phyloP scores from a whole-genome alignment of 2,329 filamentous ascomycete genomes.

The Trichophyton verrucosum region DNA sequence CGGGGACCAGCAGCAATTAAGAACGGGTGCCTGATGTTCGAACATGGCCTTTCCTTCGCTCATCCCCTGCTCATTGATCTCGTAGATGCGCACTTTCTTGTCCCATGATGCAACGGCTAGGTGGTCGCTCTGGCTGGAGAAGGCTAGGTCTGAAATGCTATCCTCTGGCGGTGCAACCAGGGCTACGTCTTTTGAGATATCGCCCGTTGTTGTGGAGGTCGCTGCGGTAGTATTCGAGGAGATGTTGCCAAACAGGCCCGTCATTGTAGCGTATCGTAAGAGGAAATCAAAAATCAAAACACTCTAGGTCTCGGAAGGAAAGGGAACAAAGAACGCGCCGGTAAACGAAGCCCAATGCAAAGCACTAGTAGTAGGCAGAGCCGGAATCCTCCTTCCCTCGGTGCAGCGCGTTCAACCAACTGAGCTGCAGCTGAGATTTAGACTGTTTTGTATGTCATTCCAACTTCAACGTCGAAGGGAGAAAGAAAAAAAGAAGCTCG shows the following conservation, averaged over 20 bases:
- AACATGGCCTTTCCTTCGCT: conserved; percentile 77
- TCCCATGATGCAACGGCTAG: conserved; percentile 92
- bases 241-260: conserved; percentile 14
- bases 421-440: too few relatives aligned
- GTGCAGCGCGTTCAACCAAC: background rate
- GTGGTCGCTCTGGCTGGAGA: conserved; percentile 66
- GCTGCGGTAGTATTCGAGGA: conserved; percentile 46
- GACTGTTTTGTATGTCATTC: background rate
- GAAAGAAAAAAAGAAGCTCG: background rate
- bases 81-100: conserved; percentile 94
- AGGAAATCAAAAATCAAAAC: too few relatives aligned
- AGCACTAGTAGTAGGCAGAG: background rate
- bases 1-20: conserved; percentile 78
- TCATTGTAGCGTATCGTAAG: conserved; percentile 1
- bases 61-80: conserved; percentile 64
- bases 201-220: conserved; percentile 51
- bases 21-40: conserved; percentile 72
- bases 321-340: too few relatives aligned
- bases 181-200: conserved; percentile 78
- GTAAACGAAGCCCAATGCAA: background rate
- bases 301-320: too few relatives aligned
- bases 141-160: conserved; percentile 75
- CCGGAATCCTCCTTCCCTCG: background rate
- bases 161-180: conserved; percentile 71
- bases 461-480: too few relatives aligned